phyloP scores from a whole-genome alignment of 305 asterid genomes.

The Fraxinus platypoda region DNA sequence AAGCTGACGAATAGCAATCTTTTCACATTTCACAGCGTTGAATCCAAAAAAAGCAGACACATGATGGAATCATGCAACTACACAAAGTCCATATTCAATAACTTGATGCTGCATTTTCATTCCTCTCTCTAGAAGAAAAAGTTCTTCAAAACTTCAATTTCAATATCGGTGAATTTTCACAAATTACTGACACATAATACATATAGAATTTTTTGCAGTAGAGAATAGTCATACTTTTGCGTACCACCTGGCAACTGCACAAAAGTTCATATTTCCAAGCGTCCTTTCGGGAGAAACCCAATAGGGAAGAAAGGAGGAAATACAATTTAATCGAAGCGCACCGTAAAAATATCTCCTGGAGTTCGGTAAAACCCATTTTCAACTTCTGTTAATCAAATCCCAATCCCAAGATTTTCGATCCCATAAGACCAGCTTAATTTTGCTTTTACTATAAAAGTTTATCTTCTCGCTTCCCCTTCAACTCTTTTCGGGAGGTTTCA shows the following conservation, averaged over 20 bases:
- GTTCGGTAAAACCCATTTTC: not conserved
- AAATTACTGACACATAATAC: not conserved
- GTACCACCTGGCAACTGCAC: conserved; percentile 41
- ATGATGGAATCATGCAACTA: not conserved
- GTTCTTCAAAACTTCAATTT: not conserved
- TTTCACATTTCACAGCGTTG: not conserved
- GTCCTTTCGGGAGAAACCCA: not conserved
- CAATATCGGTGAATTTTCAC: not conserved
- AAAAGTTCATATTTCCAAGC: not conserved
- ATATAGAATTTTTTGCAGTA: conserved; percentile 22
- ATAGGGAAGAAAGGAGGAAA: not conserved
- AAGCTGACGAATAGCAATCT: not conserved
- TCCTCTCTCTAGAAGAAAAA: not conserved
- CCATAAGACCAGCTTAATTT: not conserved
- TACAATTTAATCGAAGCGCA: not conserved
- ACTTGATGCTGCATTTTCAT: not conserved
- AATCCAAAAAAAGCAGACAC: not conserved
- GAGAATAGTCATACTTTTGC: conserved; percentile 17
- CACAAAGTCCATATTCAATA: not conserved
- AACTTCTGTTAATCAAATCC: not conserved
- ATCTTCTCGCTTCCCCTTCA: not conserved
- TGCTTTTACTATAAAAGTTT: not conserved
- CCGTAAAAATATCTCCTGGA: not conserved
- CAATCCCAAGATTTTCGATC: not conserved
- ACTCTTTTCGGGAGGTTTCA: conserved; percentile 10